phyloP scores from a whole-genome alignment of 2,329 filamentous ascomycete genomes.

The Alternaria gansuensis region DNA sequence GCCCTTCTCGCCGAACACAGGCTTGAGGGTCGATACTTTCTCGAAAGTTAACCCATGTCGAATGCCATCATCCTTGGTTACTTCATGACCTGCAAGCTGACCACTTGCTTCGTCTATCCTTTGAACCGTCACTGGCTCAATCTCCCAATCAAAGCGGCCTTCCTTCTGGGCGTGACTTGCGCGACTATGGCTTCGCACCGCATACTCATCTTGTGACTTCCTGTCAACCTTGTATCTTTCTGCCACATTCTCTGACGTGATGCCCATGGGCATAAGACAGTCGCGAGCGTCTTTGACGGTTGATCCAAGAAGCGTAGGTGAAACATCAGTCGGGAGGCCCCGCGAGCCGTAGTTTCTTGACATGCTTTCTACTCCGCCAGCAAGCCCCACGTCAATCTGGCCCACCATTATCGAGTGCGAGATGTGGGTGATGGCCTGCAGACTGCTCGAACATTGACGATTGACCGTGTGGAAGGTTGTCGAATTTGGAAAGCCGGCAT shows the following conservation, averaged over 20 bases:
- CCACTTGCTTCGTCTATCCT: slow-evolving; percentile 75
- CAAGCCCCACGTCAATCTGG: slow-evolving; percentile 85
- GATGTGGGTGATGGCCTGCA: slow-evolving; percentile 94
- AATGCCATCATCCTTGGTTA: slow-evolving; percentile 89
- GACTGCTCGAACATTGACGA: slow-evolving; percentile 95
- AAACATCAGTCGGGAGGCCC: slow-evolving; percentile 72
- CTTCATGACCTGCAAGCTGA: slow-evolving; percentile 74
- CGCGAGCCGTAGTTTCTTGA: slow-evolving; percentile 83
- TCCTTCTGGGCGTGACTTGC: slow-evolving; percentile 89
- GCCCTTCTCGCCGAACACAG: slow-evolving; percentile 90
- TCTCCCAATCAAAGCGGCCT: slow-evolving; percentile 91
- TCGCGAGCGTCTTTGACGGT: slow-evolving; percentile 79
- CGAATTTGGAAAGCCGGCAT: slow-evolving; percentile 92
- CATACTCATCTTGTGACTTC: slow-evolving; percentile 82
- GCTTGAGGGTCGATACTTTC: slow-evolving; percentile 80
- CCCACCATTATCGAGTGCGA: slow-evolving; percentile 83
- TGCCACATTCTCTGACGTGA: slow-evolving; percentile 95
- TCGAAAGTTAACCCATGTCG: slow-evolving; percentile 88
- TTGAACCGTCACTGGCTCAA: slow-evolving; percentile 82
- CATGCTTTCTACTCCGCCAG: slow-evolving; percentile 90
- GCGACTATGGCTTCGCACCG: slow-evolving; percentile 84
- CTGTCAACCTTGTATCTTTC: slow-evolving; percentile 84
- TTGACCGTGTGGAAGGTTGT: slow-evolving; percentile 82
- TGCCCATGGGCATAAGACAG: slow-evolving; percentile 96
- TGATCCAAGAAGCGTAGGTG: slow-evolving; percentile 79